Conservation (phyloP, 2,329 filamentous ascomycete genomes). For the Scolecobasidium constrictum region DNA sequence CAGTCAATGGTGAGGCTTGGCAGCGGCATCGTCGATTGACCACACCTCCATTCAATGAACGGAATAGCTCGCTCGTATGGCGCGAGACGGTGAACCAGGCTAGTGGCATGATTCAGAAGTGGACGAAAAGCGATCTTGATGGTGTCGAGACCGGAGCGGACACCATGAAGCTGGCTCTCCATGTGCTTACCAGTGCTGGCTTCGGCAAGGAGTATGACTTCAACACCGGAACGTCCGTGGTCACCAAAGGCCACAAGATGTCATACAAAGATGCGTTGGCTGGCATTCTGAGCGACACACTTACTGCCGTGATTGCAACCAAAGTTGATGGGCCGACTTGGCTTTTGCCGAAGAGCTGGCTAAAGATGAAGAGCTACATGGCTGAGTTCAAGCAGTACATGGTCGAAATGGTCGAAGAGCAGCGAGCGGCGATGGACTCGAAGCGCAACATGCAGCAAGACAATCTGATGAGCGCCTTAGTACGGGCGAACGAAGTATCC, state of each 20-base stretch:
- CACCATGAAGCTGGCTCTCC: conserved; percentile 5
- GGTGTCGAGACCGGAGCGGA: neutral
- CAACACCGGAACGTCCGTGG: neutral
- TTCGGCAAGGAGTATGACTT: conserved; percentile 4
- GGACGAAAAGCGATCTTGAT: neutral
- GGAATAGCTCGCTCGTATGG: conserved; percentile 6
- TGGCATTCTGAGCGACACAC: conserved; percentile 1
- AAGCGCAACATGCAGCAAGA: conserved; percentile 1
- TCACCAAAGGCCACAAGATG: conserved; percentile 1
- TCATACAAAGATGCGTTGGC: neutral
- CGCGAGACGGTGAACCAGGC: neutral
- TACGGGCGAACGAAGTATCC: conserved; percentile 2
- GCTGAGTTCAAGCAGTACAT: conserved; percentile 7
- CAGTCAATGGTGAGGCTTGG: conserved; percentile 5
- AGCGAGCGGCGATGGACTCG: conserved; percentile 1
- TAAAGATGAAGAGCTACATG: conserved; percentile 1
- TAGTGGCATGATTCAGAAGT: neutral
- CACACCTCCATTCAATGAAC: conserved; percentile 7
- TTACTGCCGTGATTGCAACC: conserved; percentile 3
- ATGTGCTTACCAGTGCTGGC: conserved; percentile 3
- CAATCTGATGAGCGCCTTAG: conserved; percentile 6
- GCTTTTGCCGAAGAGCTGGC: conserved; percentile 1
- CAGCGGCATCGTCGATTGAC: conserved; percentile 6
- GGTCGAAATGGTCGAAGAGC: conserved; percentile 5
- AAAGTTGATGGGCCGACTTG: conserved; percentile 2